Percentiles rank a stretch among this genome's conserved stretches.
phyloP scores from a whole-genome alignment of 2,329 filamentous ascomycete species.

The Exutisphaerella laricina region DNA sequence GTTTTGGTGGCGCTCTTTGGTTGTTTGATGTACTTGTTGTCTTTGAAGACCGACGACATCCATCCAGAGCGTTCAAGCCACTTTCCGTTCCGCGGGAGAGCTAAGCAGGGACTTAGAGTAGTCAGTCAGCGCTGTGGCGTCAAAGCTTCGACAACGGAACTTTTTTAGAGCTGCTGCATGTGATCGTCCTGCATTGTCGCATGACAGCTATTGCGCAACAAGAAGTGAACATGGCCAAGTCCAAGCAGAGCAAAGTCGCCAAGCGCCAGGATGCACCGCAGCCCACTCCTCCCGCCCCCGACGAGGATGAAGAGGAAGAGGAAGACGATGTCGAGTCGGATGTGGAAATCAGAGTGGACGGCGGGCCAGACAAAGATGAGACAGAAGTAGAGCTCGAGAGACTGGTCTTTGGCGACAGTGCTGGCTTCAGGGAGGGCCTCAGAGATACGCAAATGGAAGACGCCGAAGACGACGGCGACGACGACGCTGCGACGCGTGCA shows the following conservation, averaged over 20 bases:
- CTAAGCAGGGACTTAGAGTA: too few relatives aligned
- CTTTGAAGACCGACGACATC: too few relatives aligned
- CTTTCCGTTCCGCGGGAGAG: too few relatives aligned
- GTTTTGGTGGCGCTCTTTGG: too few relatives aligned
- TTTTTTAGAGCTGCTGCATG: too few relatives aligned
- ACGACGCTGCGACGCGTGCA: conserved; percentile 26
- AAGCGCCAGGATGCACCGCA: conserved; percentile 18
- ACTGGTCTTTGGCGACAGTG: conserved; percentile 79
- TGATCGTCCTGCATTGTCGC: neutral
- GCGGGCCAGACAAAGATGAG: conserved; percentile 28
- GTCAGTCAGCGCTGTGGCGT: too few relatives aligned
- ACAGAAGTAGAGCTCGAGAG: conserved; percentile 52
- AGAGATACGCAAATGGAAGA: conserved; percentile 48
- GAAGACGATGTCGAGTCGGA: conserved; percentile 27
- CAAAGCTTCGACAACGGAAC: too few relatives aligned
- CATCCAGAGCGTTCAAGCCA: too few relatives aligned
- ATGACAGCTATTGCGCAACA: too few relatives aligned
- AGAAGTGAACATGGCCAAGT: conserved; percentile 22
- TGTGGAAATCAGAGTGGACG: conserved; percentile 28
- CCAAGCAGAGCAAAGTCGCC: conserved; percentile 9
- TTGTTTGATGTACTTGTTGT: conserved; percentile 1
- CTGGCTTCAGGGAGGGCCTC: conserved; percentile 72
- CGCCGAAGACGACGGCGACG: conserved; percentile 42
- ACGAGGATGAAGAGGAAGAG: conserved; percentile 17
- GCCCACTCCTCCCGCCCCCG: conserved; percentile 17